A percentile compares a stretch with the other conserved stretches of the same genome.
Conservation (phyloP, 2,329 filamentous ascomycete species). For the Aspergillus phoenicis region DNA sequence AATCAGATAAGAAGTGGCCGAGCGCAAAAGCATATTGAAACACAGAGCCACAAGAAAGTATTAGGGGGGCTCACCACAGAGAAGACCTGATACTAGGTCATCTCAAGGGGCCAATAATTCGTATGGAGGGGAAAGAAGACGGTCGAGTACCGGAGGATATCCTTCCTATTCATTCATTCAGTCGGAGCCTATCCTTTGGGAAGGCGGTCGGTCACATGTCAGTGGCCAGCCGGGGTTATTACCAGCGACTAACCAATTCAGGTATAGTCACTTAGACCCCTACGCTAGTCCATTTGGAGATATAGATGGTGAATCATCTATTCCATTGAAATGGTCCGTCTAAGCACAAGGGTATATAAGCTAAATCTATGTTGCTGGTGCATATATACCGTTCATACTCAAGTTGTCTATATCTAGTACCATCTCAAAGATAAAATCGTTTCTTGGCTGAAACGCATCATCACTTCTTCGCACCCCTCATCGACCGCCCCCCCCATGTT, state of each 20-base stretch:
- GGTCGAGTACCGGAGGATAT: conserved; percentile 1
- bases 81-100: conserved; percentile 33
- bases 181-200: conserved; percentile 4
- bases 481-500: too few species aligned
- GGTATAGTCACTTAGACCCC: too few species aligned
- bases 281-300: too few species aligned
- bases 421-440: too few species aligned
- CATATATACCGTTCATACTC: too few species aligned
- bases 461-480: too few species aligned
- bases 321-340: too few species aligned
- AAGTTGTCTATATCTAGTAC: too few species aligned
- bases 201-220: conserved; percentile 34
- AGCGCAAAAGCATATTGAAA: conserved; percentile 38
- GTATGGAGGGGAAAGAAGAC: conserved; percentile 15
- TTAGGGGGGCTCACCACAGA: conserved; percentile 27
- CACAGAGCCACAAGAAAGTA: conserved; percentile 18
- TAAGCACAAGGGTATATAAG: too few species aligned
- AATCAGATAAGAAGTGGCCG: conserved; percentile 29
- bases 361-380: too few species aligned
- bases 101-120: conserved; percentile 31
- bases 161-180: conserved; percentile 3
- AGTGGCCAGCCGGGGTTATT: conserved; percentile 1
- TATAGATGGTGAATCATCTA: too few species aligned
- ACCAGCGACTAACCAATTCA: neutral
- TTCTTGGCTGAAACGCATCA: too few species aligned